Base-by-base conservation (phyloP, 495 filamentous ascomycete species). In the Saxispiralis lemnorum region DNA sequence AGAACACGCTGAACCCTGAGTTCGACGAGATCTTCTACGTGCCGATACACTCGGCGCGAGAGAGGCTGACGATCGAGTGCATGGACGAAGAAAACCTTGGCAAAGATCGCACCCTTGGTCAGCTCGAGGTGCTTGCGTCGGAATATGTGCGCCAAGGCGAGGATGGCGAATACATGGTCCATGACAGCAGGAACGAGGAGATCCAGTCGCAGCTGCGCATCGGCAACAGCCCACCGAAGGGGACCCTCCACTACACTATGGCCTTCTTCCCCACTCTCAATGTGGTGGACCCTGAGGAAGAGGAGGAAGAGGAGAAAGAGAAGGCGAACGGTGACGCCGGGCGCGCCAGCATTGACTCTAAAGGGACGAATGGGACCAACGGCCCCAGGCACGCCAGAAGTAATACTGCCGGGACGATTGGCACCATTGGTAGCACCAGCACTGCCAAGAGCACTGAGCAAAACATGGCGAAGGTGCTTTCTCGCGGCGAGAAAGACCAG, bases 1-100 rank as follows among this genome's bases (percentile, higher is more conserved):
- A 85, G 53, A 99, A 88, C 57, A 93, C 94, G 54, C 75, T 99
- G 15, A 83, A 93, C 53, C 89, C 89, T 2, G 78, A 92, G 28
- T 99, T 81, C 81, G 85, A 99, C 54, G 92, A 99, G 59, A 73
- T 96, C 11, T 70, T 93, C 35, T 99, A 99, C 59, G 72, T 99
- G 0, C 88, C 92, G 0, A 72, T 99, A 44, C 92, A 96, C 59
- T 81, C 77, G 10, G 43, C 68, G n/a, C 77, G 79, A 28, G 92
- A 96, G 58, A 87, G 78, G 50, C 59, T 99, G 15, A 73, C 73
- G 0, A 62, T 99, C 12, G 89, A 97, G 59, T 84, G 95, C 47
- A 96, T 99, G 89, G 89, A 99, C 51, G 72, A 85, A 41, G 89
- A 99, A 62, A 83, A 73, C 39, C 66, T 93, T 45, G 79, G 80